Evolutionary conservation across 2,329 filamentous ascomycete species (phyloP), one percentile per base, ranked within the genome.

Genomic region (Diaporthe caulivora): DNA sequence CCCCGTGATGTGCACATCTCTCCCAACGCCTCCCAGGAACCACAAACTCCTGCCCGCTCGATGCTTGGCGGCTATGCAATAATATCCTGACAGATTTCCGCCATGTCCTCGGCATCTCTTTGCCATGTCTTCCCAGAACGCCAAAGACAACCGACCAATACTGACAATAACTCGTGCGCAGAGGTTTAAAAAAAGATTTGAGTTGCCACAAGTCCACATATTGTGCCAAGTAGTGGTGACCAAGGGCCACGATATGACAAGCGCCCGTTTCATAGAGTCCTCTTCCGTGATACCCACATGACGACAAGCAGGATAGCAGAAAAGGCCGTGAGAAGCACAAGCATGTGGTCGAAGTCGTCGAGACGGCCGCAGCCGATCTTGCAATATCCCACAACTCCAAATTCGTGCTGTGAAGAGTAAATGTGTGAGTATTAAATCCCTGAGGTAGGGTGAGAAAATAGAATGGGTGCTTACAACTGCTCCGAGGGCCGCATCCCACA

Each of bases 401-500:
- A 67, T 17, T 60, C 58, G n/a, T 69, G 73, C 73, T 75, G 18
- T 70, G 29, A 21, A 40, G n/a, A 47, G 51, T 11, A 37, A 31
- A 34, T 9, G 37, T 40, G 34, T 68, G 17, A 70, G 71, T 51
- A 54, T 29, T 40, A 9, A 37, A 54, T 29, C 40, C 26, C 60
- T 2, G 15, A 64, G 5, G 24, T 4, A 6, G 17, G 8, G 15
- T 13, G 31, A 31, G 15, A 13, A 21, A 40, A 4, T 31, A 47
- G 15, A 26, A 21, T 10, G 26, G 24, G 29, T 53, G 40, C 73
- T 75, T 57, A 75, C 73, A 49, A 54, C 68, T 55, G 73, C 71
- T 58, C 71, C 71, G n/a, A 75, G 73, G 40, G 49, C 67, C 73
- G 62, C 6, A 29, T 75, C 73, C 73, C 73, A 75, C n/a, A 75